Evolutionary conservation across 139 green algal species (phyloP).

Genomic region (Asterochloris erici): DNA sequence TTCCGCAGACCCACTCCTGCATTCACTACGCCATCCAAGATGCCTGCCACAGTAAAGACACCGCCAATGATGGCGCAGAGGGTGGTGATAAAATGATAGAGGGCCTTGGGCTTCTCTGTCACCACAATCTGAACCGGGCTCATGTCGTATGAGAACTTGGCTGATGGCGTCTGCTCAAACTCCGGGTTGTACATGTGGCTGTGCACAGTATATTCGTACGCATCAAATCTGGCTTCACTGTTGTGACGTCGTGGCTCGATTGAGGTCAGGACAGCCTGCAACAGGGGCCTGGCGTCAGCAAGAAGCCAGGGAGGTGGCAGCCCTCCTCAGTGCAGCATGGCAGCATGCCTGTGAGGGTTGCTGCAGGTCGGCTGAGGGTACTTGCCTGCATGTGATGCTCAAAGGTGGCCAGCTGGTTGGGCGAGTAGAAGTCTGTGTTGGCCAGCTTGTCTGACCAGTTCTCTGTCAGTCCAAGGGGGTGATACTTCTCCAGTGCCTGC

Average conservation of each 20-base stretch:
- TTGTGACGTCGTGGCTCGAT: constrained; percentile 51
- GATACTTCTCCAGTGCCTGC: constrained; percentile 51
- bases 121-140: constrained; percentile 79
- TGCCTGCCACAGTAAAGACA: constrained; percentile 88
- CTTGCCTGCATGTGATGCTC: constrained; percentile 87
- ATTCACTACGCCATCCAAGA: constrained; percentile 80
- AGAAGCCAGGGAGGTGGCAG: background rate
- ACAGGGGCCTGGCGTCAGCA: background rate
- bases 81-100: constrained; percentile 86
- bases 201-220: constrained; percentile 91
- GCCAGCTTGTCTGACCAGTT: constrained; percentile 89
- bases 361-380: background rate
- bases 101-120: constrained; percentile 40
- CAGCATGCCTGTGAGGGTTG: background rate
- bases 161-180: constrained; percentile 56
- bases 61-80: constrained; percentile 80
- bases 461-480: constrained; percentile 71
- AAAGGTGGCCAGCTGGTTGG: constrained; percentile 66
- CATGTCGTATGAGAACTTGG: constrained; percentile 77
- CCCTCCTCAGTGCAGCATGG: background rate
- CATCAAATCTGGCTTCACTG: constrained; percentile 56
- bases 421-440: constrained; percentile 59
- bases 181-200: constrained; percentile 68
- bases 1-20: constrained; percentile 53
- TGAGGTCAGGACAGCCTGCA: constrained; percentile 79